Conservation (phyloP, 805 yeast genomes). For the Starmerella bombi region DNA sequence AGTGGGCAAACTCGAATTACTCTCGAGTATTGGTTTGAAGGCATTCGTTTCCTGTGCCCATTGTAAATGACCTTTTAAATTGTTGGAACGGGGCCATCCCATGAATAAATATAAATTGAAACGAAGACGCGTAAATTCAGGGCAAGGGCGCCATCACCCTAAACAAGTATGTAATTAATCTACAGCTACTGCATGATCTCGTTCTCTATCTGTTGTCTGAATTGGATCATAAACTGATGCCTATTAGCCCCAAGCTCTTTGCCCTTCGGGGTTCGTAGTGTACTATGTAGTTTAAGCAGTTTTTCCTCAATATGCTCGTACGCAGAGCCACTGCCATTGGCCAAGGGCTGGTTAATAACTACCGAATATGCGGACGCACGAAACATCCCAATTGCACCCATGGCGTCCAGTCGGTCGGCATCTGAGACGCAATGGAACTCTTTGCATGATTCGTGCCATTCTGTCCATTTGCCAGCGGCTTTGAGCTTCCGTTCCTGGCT, state of each 20-base stretch:
- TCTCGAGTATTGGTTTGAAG: neutral
- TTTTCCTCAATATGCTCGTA: conserved; percentile 27
- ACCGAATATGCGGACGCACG: conserved; percentile 28
- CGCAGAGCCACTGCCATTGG: conserved; percentile 20
- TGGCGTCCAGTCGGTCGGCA: conserved; percentile 33
- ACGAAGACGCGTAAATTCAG: too few relatives aligned
- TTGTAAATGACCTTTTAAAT: neutral
- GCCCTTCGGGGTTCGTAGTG: conserved; percentile 24
- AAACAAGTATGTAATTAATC: neutral
- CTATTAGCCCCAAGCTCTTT: conserved; percentile 14
- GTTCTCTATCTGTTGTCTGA: conserved; percentile 1
- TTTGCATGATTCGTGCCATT: conserved; percentile 25
- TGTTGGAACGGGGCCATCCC: conserved; percentile 3
- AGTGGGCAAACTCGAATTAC: neutral
- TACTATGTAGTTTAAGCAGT: conserved; percentile 22
- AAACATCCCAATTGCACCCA: conserved; percentile 29
- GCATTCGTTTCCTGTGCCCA: conserved; percentile 1
- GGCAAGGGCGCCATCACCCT: too few relatives aligned
- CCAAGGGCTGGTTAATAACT: conserved; percentile 22
- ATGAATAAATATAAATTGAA: neutral
- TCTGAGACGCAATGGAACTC: conserved; percentile 29
- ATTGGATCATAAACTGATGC: conserved; percentile 5
- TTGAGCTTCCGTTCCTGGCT: conserved; percentile 22
- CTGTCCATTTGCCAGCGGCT: conserved; percentile 21
- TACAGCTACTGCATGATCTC: neutral